Conservation (phyloP, 805 yeast species). For the Kluyveromyces aestuarii region DNA sequence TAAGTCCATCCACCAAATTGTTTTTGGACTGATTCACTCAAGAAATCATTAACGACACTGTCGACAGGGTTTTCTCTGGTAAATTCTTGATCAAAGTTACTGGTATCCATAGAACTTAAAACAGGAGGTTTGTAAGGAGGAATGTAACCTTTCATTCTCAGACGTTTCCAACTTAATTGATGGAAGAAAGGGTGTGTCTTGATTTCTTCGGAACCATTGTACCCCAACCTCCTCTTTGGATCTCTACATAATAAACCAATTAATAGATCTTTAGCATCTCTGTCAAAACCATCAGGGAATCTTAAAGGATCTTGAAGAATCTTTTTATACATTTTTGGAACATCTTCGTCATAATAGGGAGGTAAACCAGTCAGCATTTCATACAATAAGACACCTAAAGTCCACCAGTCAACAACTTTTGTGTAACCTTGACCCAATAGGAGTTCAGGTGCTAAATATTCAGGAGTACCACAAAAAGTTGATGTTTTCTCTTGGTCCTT, state of each 20-base stretch:
- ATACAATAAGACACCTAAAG: constrained; percentile 83
- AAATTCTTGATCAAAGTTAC: constrained; percentile 87
- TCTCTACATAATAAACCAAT: constrained; percentile 73
- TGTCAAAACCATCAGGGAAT: constrained; percentile 82
- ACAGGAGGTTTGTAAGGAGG: constrained; percentile 96
- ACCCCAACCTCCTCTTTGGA: constrained; percentile 70
- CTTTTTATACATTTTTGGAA: constrained; percentile 87
- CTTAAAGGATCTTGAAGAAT: constrained; percentile 80
- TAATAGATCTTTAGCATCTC: constrained; percentile 75
- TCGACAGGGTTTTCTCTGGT: constrained; percentile 91
- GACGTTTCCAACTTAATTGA: constrained; percentile 82
- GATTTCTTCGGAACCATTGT: constrained; percentile 75
- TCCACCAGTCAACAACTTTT: constrained; percentile 98
- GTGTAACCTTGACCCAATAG: constrained; percentile 90
- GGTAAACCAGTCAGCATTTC: constrained; percentile 97
- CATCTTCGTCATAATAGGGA: constrained; percentile 93
- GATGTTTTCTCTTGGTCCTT: constrained; percentile 75
- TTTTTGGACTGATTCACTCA: constrained; percentile 91
- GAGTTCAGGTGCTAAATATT: constrained; percentile 92
- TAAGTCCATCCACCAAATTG: constrained; percentile 99
- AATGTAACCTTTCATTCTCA: constrained; percentile 75
- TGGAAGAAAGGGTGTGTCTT: constrained; percentile 78
- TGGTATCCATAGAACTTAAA: constrained; percentile 74
- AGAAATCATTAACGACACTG: constrained; percentile 85
- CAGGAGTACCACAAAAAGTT: constrained; percentile 98